These are phyloP conservation scores for Posidonia oceanica DNA, from an alignment of 116 monocot species.

Conservation along the genomic window DNA sequence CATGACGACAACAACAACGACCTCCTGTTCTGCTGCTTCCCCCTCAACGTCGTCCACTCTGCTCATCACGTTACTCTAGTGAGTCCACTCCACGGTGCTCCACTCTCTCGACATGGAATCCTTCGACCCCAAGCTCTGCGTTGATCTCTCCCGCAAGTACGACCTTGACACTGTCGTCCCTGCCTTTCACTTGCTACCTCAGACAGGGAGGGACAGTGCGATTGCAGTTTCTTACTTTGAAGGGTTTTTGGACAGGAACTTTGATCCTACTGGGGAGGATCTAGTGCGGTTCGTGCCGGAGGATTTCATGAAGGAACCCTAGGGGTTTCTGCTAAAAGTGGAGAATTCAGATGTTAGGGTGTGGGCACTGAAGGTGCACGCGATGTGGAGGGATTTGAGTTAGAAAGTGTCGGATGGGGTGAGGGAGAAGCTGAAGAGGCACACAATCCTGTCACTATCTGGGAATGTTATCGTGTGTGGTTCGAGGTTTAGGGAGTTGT, in stretches of 20 bases:
- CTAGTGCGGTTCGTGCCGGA: slow-evolving; percentile 29
- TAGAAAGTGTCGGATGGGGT: too few relatives aligned
- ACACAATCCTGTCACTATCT: too few relatives aligned
- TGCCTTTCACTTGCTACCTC: slow-evolving; percentile 47
- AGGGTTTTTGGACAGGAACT: slow-evolving; percentile 25
- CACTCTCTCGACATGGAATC: slow-evolving; percentile 32
- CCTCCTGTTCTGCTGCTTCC: neutral
- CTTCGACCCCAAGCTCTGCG: slow-evolving; percentile 93
- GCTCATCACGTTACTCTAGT: slow-evolving; percentile 46
- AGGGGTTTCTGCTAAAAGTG: too few relatives aligned
- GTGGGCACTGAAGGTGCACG: too few relatives aligned
- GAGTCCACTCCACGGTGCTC: slow-evolving; percentile 54
- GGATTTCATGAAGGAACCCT: too few relatives aligned
- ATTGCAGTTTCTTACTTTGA: slow-evolving; percentile 23
- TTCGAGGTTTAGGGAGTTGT: slow-evolving; percentile 77
- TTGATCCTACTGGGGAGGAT: slow-evolving; percentile 41
- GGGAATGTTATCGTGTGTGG: too few relatives aligned
- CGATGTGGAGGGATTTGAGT: too few relatives aligned
- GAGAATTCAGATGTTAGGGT: too few relatives aligned
- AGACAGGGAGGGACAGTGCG: slow-evolving; percentile 10
- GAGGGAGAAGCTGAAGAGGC: too few relatives aligned
- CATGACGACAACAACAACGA: too few relatives aligned
- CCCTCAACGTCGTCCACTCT: slow-evolving; percentile 10
- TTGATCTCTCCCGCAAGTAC: slow-evolving; percentile 67
- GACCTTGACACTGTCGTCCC: slow-evolving; percentile 21